phyloP scores from a whole-genome alignment of 2,329 filamentous ascomycete species.

The Fusarium luffae region DNA sequence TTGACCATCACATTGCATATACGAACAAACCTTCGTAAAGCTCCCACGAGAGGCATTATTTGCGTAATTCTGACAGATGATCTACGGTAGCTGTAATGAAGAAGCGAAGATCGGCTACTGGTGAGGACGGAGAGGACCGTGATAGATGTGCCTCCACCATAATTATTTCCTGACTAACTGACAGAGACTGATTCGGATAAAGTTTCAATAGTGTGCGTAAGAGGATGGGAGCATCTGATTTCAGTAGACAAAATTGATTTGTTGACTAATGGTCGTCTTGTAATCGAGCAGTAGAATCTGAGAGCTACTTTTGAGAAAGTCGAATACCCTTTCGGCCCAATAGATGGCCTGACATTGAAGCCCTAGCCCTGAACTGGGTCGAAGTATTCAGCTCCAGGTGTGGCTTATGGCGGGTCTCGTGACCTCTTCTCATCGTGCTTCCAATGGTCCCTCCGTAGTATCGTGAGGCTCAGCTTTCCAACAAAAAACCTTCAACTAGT shows the following conservation, averaged over 20 bases:
- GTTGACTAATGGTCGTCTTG: neutral
- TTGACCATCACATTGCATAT: neutral
- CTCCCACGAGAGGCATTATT: neutral
- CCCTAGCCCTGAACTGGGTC: neutral
- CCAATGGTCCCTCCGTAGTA: neutral
- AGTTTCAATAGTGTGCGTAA: neutral
- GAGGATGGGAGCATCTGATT: neutral
- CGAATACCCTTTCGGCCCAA: neutral
- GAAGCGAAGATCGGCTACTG: neutral
- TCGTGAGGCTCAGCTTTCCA: neutral
- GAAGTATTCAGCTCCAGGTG: neutral
- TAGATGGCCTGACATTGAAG: neutral
- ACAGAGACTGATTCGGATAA: neutral
- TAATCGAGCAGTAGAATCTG: neutral
- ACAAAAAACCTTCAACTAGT: neutral
- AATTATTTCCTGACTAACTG: neutral
- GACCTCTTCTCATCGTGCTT: neutral
- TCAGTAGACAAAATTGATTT: neutral
- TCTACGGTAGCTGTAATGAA: rapidly evolving
- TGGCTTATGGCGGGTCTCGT: neutral
- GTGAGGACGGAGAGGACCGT: neutral
- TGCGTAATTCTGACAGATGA: neutral
- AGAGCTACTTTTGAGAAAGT: neutral
- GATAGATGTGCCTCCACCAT: neutral
- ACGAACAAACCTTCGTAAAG: neutral